Evolutionary conservation across 768 basidiomycete genomes (phyloP).

Genomic region (Auriscalpium orientale): DNA sequence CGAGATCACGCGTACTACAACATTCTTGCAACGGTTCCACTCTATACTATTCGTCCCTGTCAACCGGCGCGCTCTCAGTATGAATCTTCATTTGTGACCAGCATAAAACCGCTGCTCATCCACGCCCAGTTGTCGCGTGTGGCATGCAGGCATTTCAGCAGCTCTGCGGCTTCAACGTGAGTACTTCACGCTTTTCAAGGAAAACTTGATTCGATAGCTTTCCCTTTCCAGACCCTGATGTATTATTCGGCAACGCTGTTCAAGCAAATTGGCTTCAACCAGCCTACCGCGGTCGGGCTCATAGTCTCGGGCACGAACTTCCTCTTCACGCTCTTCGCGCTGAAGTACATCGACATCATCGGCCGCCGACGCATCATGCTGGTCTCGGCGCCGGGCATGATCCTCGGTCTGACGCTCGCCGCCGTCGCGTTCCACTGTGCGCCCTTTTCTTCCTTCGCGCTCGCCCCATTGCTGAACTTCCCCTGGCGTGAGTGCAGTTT

Average conservation of each 20-base stretch:
- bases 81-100: constrained; percentile 17
- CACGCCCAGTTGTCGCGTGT: constrained; percentile 54
- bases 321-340: constrained; percentile 66
- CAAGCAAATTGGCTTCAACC: constrained; percentile 72
- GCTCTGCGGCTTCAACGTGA: constrained; percentile 67
- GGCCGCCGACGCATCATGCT: constrained; percentile 68
- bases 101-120: background rate
- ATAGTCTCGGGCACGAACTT: constrained; percentile 77
- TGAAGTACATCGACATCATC: constrained; percentile 66
- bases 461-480: background rate
- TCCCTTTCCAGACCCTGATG: constrained; percentile 12
- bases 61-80: constrained; percentile 66
- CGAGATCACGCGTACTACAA: constrained; percentile 53
- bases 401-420: constrained; percentile 54
- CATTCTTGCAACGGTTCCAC: constrained; percentile 45
- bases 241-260: constrained; percentile 68
- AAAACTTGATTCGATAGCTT: background rate
- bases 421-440: constrained; percentile 60
- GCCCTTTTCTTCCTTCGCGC: background rate
- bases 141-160: constrained; percentile 83
- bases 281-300: constrained; percentile 75
- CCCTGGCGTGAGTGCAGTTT: constrained; percentile 27
- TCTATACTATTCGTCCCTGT: constrained; percentile 49
- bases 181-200: constrained; percentile 24
- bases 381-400: constrained; percentile 66